Conservation (phyloP, 345 rosid genomes). For the Dipteronia sinensis region DNA sequence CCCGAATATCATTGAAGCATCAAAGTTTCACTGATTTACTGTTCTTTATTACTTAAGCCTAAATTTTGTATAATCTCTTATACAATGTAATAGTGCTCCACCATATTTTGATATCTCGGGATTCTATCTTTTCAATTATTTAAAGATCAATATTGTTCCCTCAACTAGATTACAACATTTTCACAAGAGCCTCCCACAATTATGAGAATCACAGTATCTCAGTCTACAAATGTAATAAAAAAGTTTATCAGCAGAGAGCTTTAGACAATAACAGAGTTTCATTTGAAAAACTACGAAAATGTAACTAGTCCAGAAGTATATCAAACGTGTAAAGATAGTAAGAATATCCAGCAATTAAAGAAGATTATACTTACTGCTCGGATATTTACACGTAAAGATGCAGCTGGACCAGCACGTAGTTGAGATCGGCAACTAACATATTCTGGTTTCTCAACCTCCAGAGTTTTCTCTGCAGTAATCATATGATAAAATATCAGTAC, state of each 20-base stretch:
- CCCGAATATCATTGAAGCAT: too few species aligned
- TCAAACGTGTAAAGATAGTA: constrained; percentile 8
- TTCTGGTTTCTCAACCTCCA: constrained; percentile 63
- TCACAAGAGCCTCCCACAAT: neutral
- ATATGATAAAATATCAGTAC: constrained; percentile 15
- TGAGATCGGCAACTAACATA: constrained; percentile 55
- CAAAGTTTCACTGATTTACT: too few species aligned
- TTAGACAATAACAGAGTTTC: neutral
- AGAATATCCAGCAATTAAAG: neutral
- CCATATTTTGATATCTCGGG: too few species aligned
- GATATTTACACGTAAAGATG: constrained; percentile 71
- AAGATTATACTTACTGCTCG: constrained; percentile 59
- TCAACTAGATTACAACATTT: neutral
- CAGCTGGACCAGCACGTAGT: constrained; percentile 81
- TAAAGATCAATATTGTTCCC: too few species aligned
- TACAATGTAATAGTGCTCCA: too few species aligned
- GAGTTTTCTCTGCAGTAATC: constrained; percentile 41
- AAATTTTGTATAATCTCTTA: too few species aligned
- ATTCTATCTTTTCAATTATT: too few species aligned
- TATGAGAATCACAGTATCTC: neutral
- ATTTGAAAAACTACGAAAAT: neutral
- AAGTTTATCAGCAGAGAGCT: too few species aligned
- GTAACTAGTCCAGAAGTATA: neutral
- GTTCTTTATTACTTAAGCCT: too few species aligned
- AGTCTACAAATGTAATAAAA: too few species aligned